A percentile compares a stretch with the other conserved stretches of the same genome.
Conservation (phyloP, 768 basidiomycete genomes). For the Pisolithus orientalis region DNA sequence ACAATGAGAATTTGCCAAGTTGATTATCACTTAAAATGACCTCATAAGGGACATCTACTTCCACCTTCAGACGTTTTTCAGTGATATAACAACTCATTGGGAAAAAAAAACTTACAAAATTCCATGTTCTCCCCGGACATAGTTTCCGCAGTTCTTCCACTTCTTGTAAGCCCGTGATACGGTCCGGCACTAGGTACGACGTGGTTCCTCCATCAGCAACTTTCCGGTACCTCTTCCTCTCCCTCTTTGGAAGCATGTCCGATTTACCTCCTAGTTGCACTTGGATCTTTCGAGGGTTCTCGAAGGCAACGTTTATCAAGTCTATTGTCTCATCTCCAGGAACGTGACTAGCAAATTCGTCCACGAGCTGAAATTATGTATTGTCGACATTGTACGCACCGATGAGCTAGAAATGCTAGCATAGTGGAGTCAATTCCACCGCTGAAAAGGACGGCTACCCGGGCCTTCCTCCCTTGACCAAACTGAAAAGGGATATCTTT, state of each 20-base stretch:
- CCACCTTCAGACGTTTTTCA: conserved; percentile 46
- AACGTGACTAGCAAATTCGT: conserved; percentile 47
- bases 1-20: conserved; percentile 2
- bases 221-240: conserved; percentile 29
- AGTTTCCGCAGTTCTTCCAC: conserved; percentile 68
- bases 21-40: conserved; percentile 31
- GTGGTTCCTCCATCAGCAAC: conserved; percentile 9
- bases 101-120: conserved; percentile 55
- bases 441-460: conserved; percentile 86
- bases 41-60: conserved; percentile 78
- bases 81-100: background rate
- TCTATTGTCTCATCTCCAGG: conserved; percentile 80
- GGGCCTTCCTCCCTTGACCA: conserved; percentile 33
- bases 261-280: conserved; percentile 41
- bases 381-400: conserved; percentile 33
- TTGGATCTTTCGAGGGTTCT: conserved; percentile 80
- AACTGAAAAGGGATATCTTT: conserved; percentile 56
- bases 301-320: conserved; percentile 89
- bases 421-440: conserved; percentile 94
- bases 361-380: background rate
- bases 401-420: conserved; percentile 73
- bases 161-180: conserved; percentile 73
- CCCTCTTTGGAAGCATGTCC: conserved; percentile 38
- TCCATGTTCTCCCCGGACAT: conserved; percentile 82
- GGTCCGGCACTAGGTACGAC: conserved; percentile 82